Evolutionary conservation across 2,329 filamentous ascomycete genomes (phyloP).

Genomic region (Colletotrichum cuscutae): DNA sequence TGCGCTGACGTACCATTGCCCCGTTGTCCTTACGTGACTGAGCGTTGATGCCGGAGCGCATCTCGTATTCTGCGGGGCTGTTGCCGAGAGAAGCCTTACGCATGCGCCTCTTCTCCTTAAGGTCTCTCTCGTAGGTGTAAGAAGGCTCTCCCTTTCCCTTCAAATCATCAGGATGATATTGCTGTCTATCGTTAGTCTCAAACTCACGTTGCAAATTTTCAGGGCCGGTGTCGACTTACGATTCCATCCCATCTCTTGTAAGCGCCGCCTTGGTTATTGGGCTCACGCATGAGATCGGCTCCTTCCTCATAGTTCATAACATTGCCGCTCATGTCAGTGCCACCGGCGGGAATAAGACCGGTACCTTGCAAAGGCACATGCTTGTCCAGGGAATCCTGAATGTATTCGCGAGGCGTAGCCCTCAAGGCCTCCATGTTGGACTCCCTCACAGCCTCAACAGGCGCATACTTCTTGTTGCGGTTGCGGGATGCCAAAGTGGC

Average conservation of each 20-base stretch:
- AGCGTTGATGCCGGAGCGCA: constrained; percentile 51
- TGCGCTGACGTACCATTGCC: constrained; percentile 52
- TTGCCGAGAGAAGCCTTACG: constrained; percentile 40
- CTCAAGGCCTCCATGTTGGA: constrained; percentile 81
- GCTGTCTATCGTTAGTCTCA: constrained; percentile 47
- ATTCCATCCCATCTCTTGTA: constrained; percentile 81
- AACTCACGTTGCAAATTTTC: not conserved
- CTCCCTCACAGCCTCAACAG: constrained; percentile 78
- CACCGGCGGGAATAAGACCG: constrained; percentile 79
- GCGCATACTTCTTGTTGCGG: constrained; percentile 68
- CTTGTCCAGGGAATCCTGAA: constrained; percentile 76
- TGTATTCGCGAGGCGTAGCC: constrained; percentile 83
- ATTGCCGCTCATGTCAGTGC: constrained; percentile 73
- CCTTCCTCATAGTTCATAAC: constrained; percentile 85
- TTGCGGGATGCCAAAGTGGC: constrained; percentile 83
- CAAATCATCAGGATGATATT: constrained; percentile 80
- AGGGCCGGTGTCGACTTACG: constrained; percentile 61
- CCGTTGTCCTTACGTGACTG: constrained; percentile 38
- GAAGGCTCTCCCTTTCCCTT: constrained; percentile 86
- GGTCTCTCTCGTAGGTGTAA: constrained; percentile 74
- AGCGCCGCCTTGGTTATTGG: constrained; percentile 73
- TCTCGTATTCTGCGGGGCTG: constrained; percentile 56
- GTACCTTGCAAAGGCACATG: constrained; percentile 86
- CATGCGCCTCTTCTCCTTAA: constrained; percentile 66
- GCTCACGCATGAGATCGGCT: constrained; percentile 84